A percentile compares a stretch with the other conserved stretches of the same genome.
Evolutionary conservation across 1,139 yeast species (phyloP).

Genomic region (Yamadazyma conglobata): DNA sequence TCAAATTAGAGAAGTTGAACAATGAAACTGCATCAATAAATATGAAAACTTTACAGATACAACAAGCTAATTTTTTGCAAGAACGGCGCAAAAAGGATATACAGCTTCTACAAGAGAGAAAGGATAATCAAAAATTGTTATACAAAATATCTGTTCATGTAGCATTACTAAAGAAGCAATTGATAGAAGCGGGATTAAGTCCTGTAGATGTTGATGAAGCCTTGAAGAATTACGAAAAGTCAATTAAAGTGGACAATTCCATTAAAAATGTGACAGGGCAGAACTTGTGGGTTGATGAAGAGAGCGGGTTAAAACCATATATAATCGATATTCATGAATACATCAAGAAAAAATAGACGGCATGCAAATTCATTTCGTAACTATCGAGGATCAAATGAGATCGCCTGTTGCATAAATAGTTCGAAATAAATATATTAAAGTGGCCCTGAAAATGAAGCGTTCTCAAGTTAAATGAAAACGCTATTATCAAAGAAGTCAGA

Average conservation of each 20-base stretch:
- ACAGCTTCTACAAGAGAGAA: constrained; percentile 45
- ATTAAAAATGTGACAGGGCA: constrained; percentile 53
- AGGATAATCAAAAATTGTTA: constrained; percentile 46
- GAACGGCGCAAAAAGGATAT: constrained; percentile 46
- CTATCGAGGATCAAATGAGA: too few relatives aligned
- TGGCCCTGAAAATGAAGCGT: too few relatives aligned
- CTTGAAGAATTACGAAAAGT: constrained; percentile 49
- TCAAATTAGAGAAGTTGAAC: constrained; percentile 37
- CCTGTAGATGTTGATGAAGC: constrained; percentile 54
- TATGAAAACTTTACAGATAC: constrained; percentile 40
- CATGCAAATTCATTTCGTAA: too few relatives aligned
- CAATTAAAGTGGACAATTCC: constrained; percentile 54
- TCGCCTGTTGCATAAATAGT: too few relatives aligned
- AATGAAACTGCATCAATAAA: constrained; percentile 40
- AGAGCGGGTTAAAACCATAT: constrained; percentile 43
- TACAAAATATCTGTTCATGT: constrained; percentile 63
- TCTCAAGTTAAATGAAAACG: too few relatives aligned
- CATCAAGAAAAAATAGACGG: constrained; percentile 25
- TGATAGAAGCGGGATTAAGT: constrained; percentile 47
- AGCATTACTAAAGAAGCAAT: constrained; percentile 58
- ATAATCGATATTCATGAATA: constrained; percentile 62
- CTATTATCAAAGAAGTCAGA: too few relatives aligned
- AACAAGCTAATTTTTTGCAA: constrained; percentile 41
- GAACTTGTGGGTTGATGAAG: constrained; percentile 57
- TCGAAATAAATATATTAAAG: too few relatives aligned